phyloP scores from a whole-genome alignment of 2,329 filamentous ascomycete species.

The Phyllosticta citribraziliensis region DNA sequence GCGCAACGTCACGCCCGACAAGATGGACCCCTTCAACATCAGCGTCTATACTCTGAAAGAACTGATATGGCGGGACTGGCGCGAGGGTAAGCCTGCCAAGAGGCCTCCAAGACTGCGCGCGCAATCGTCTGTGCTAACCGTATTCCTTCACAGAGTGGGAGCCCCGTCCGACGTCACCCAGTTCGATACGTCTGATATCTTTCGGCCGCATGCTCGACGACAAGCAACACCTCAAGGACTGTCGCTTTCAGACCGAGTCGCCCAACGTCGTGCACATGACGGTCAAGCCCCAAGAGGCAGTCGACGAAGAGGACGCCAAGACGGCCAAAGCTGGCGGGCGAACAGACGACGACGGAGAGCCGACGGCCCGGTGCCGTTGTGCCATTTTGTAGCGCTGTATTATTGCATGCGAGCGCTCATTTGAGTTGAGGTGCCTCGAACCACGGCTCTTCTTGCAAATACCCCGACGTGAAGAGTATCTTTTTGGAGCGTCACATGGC shows the following conservation, averaged over 20 bases:
- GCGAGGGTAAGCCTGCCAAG: slow-evolving; percentile 46
- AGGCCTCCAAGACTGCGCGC: background rate
- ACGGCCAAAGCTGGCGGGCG: slow-evolving; percentile 46
- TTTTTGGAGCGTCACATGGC: background rate
- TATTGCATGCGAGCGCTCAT: background rate
- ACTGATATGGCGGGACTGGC: slow-evolving; percentile 86
- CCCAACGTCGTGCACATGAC: slow-evolving; percentile 94
- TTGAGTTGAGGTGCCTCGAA: background rate
- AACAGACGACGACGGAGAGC: slow-evolving; percentile 45
- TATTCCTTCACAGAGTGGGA: slow-evolving; percentile 59
- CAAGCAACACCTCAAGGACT: slow-evolving; percentile 73
- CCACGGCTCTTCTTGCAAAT: background rate
- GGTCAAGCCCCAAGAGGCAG: slow-evolving; percentile 71
- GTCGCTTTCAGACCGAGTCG: slow-evolving; percentile 62
- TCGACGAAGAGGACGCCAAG: slow-evolving; percentile 70
- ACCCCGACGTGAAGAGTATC: background rate
- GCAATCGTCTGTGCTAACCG: background rate
- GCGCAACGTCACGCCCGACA: slow-evolving; percentile 67
- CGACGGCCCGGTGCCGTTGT: slow-evolving; percentile 53
- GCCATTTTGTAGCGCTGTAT: slow-evolving; percentile 45
- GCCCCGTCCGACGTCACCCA: slow-evolving; percentile 71
- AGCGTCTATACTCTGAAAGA: slow-evolving; percentile 92
- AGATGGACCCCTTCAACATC: slow-evolving; percentile 74
- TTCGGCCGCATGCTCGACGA: slow-evolving; percentile 88
- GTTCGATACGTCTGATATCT: slow-evolving; percentile 80